Base-by-base conservation (phyloP, 768 basidiomycete species). In the Kockovaella imperatae region DNA sequence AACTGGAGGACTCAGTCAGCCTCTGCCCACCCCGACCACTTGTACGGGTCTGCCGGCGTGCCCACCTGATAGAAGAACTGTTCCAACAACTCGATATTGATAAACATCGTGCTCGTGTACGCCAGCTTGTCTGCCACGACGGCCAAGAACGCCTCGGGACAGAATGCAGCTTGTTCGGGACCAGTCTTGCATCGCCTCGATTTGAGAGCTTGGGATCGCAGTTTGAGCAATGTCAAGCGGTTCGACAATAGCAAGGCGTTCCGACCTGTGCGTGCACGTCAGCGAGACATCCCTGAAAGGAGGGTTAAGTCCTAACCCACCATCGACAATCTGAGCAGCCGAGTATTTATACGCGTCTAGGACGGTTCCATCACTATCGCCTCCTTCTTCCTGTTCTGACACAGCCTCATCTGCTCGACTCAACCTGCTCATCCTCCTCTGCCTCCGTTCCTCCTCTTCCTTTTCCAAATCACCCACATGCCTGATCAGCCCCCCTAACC, bases 1-100 rank as follows among this genome's bases (percentile, higher is more conserved):
- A 99, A 96, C 86, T 95, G 53, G 5, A 49, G 1, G 23, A 15
- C 23, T 31, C 24, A 14, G 45, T 13, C n/a, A 47, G 38, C 35
- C 48, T 23, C 13, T 5, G 15, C 21, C 35, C 6, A 14, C 21
- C 32, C 21, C 20, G 34, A 18, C n/a, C 10, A 23, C 15, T 15
- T 3, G 4, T 17, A 47, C 13, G 23, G 10, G 23, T 38, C 41
- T 35, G 42, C 28, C 17, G 20, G 35, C 23, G 23, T 18, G 67
- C 78, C 35, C 57, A 86, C 88, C 77, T 93, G 88, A 64, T 97
- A 95, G 77, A 97, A 97, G 77, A 97, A 99, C 59, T 96, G 91
- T 62, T 95, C 91, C 1, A 97, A 79, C 8, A 99, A 77, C 69
- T 99, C 95, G 50, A 99, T 95, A 74, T 90, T 95, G 77, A 99